Evolutionary conservation across 2,329 filamentous ascomycete genomes (phyloP), one percentile per base, ranked within the genome.

Genomic region (Trichophyton rubrum): DNA sequence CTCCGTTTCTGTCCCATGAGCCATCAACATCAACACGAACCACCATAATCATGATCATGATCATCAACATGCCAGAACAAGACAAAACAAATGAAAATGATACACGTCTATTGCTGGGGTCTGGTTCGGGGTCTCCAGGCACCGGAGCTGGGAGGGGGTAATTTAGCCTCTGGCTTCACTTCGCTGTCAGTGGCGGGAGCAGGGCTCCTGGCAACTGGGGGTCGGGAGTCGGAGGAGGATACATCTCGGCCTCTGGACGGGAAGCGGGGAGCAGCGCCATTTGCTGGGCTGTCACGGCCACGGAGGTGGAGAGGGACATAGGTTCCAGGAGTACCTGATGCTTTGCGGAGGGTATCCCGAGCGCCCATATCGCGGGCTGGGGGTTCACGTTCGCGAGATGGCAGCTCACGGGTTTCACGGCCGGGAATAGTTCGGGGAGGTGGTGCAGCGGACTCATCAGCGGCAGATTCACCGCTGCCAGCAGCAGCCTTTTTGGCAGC

Each of bases 401-500:
- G 49, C 8, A 53, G 47, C 47, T 62, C 61, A 17, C 55, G 55
- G 13, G 49, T 38, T 51, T 62, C 55, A 40, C 38, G 58, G 55
- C 43, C 47, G 53, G 53, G 55, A 59, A 41, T 43, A 20, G 49
- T 59, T 55, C 24, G 35, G 35, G 58, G 59, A 53, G 47, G 45
- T 27, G 58, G 47, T 15, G 58, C 65, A 55, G 67, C 33, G 8
- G 63, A 43, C 53, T 67, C 64, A 56, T 71, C 71, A 59, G 69
- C 64, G 51, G 67, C 64, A 58, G 68, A 62, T 20, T 68, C 67
- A 22, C 67, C 47, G 22, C 64, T 38, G 33, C 27, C 27, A 30
- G 33, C 63, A 47, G 67, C 60, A 45, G 70, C 66, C 60, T 74
- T 73, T 73, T 78, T 83, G 58, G 78, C 78, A 33, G 80, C 79